phyloP scores from a whole-genome alignment of 1,284 basidiomycete genomes.

The Volvariella surrecta region DNA sequence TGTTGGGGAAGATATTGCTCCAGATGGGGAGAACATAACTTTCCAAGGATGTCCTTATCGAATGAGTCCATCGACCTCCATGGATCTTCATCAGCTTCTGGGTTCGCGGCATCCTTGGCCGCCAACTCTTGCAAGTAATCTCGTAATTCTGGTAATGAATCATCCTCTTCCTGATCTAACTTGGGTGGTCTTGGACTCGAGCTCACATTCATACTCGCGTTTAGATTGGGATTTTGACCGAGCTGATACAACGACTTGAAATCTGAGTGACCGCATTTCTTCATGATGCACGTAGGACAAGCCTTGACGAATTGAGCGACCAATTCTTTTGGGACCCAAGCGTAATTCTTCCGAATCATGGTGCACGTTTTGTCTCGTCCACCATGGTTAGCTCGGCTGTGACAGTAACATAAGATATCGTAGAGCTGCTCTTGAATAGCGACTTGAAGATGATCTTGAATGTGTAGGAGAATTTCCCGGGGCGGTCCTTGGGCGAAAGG shows the following conservation, averaged over 20 bases:
- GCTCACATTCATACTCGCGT: neutral
- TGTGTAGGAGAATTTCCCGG: constrained; percentile 42
- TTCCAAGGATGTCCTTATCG: neutral
- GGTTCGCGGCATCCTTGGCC: neutral
- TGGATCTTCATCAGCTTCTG: neutral
- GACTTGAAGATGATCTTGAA: constrained; percentile 48
- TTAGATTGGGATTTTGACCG: neutral
- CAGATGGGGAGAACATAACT: neutral
- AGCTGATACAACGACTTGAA: constrained; percentile 1
- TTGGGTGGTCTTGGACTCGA: neutral
- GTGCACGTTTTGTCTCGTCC: constrained; percentile 69
- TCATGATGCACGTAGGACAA: constrained; percentile 59
- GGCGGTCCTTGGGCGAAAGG: constrained; percentile 18
- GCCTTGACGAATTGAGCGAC: constrained; percentile 66
- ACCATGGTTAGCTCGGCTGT: constrained; percentile 56
- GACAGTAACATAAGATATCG: constrained; percentile 64
- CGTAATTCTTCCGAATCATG: constrained; percentile 55
- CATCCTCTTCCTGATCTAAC: neutral
- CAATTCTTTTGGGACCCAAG: constrained; percentile 76
- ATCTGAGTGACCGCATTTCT: constrained; percentile 23
- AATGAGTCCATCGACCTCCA: neutral
- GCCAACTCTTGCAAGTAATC: neutral
- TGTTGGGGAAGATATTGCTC: too few species aligned
- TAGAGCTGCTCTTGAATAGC: constrained; percentile 72
- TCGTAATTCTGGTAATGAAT: neutral